Evolutionary conservation across 164 flowering plant species (phyloP), one percentile per base, ranked within the genome.

Genomic region (Protea cynaroides): DNA sequence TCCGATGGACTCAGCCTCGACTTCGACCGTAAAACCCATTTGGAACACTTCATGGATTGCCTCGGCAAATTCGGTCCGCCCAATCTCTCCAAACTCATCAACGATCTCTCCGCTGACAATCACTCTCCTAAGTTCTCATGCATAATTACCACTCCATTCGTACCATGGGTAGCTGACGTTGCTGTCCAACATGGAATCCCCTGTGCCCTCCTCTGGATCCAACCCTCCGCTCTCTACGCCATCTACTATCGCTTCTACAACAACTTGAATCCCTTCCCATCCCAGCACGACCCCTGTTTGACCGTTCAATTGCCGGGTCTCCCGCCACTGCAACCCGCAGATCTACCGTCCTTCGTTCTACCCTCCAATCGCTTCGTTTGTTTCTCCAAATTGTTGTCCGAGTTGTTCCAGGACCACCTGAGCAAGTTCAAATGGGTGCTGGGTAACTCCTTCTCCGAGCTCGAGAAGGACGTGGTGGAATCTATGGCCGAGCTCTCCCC

Each of bases 171-270:
- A 0, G 68, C 65, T 5, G 74, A 64, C 24, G 76, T 74, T 15
- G 80, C 82, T 1, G 67, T 58, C 3, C 69, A 69, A 22, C 78
- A 51, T 17, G 43, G 44, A 6, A 64, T 79, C 58, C 82, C 80
- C 0, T 73, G 71, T 29, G 74, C 82, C 44, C 18, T 76, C 65
- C 72, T 74, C 15, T 79, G 80, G 82, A 76, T 76, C 24, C 82
- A 79, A 44, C 76, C 82, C 1, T 73, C 67, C 49, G 46, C 75
- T 0, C 60, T 76, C 38, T 79, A 25, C 37, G 52, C 71, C 22
- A 71, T 76, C 19, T 79, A 79, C 56, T 71, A 73, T 50, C 65
- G 65, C n/a, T 79, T 62, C 54, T 73, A 59, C 62, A 76, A 79
- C 56, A 43, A 61, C 4, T 40, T 61, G 1, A 58, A 65, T 65